These are phyloP conservation scores for Globisporangium iwayamae DNA, from an alignment of 352 stramenopile genomes.

Conservation along the genomic window DNA sequence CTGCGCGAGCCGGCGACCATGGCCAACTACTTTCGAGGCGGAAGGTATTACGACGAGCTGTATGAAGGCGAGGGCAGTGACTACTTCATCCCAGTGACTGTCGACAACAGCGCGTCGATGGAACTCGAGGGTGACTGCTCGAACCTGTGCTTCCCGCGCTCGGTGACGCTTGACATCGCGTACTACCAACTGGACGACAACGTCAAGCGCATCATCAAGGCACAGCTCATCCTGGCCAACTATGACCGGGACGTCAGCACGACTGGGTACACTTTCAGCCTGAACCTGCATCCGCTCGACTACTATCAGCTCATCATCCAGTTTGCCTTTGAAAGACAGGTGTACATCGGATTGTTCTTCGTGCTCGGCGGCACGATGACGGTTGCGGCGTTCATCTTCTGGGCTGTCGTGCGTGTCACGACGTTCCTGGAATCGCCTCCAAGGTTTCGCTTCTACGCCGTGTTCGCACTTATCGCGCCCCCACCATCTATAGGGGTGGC, in stretches of 20 bases:
- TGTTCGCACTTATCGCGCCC: slow-evolving; percentile 91
- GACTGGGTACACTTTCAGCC: slow-evolving; percentile 88
- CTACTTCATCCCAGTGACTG: slow-evolving; percentile 93
- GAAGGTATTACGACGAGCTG: slow-evolving; percentile 68
- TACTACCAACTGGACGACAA: slow-evolving; percentile 93
- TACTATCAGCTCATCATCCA: slow-evolving; percentile 96
- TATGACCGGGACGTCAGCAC: slow-evolving; percentile 91
- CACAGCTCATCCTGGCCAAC: slow-evolving; percentile 85
- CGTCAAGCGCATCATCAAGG: slow-evolving; percentile 92
- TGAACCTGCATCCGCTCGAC: slow-evolving; percentile 92
- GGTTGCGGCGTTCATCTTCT: slow-evolving; percentile 81
- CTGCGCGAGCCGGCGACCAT: slow-evolving; percentile 90
- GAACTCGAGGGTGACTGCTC: slow-evolving; percentile 86
- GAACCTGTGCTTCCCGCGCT: slow-evolving; percentile 90
- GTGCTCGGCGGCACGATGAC: slow-evolving; percentile 89
- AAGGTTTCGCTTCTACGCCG: slow-evolving; percentile 88
- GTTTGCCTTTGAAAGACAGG: slow-evolving; percentile 93
- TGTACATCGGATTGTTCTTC: slow-evolving; percentile 94
- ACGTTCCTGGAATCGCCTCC: slow-evolving; percentile 90
- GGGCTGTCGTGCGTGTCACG: slow-evolving; percentile 88
- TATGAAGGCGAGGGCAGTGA: slow-evolving; percentile 63
- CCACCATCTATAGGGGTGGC: slow-evolving; percentile 87
- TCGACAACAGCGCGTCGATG: slow-evolving; percentile 81
- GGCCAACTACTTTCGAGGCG: slow-evolving; percentile 81
- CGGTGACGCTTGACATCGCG: slow-evolving; percentile 89